Percentiles rank a stretch among this genome's conserved stretches.
Evolutionary conservation across 129 eudicot species (phyloP).

Genomic region (Chrysanthemum seticuspe): DNA sequence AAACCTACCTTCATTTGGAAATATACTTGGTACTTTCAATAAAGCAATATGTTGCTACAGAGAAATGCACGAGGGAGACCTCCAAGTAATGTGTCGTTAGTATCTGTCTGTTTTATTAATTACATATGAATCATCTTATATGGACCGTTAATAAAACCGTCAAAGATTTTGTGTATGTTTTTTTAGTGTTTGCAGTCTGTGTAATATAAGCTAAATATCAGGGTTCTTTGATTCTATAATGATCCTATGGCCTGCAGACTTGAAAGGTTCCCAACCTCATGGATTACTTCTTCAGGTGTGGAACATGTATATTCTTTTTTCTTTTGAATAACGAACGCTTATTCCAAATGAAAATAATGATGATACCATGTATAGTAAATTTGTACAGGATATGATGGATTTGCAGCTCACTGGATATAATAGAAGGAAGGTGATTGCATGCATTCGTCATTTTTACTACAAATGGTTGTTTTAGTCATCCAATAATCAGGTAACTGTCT

Average conservation of each 20-base stretch:
- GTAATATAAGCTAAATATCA: not conserved
- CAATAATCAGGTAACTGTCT: too few species aligned
- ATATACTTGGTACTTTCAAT: not conserved
- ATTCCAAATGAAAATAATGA: too few species aligned
- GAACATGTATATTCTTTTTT: too few species aligned
- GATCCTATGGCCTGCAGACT: slow-evolving; percentile 25
- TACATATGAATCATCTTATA: slow-evolving; percentile 17
- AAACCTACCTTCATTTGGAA: slow-evolving; percentile 8
- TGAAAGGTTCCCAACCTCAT: not conserved
- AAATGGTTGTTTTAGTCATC: too few species aligned
- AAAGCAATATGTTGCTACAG: slow-evolving; percentile 17
- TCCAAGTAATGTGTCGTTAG: slow-evolving; percentile 9
- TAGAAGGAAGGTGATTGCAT: too few species aligned
- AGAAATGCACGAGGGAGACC: slow-evolving; percentile 11
- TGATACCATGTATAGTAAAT: too few species aligned
- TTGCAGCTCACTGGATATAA: too few species aligned
- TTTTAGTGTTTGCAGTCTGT: not conserved
- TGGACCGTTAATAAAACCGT: slow-evolving; percentile 18
- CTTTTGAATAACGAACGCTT: too few species aligned
- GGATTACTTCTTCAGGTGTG: too few species aligned
- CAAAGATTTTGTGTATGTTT: not conserved
- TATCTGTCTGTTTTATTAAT: slow-evolving; percentile 19
- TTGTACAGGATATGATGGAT: too few species aligned
- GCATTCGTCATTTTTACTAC: too few species aligned
- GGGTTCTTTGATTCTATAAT: not conserved